Percentiles rank a stretch among this genome's conserved stretches.
phyloP scores from a whole-genome alignment of 2,329 filamentous ascomycete species.

The Colletotrichum cordylinicola region DNA sequence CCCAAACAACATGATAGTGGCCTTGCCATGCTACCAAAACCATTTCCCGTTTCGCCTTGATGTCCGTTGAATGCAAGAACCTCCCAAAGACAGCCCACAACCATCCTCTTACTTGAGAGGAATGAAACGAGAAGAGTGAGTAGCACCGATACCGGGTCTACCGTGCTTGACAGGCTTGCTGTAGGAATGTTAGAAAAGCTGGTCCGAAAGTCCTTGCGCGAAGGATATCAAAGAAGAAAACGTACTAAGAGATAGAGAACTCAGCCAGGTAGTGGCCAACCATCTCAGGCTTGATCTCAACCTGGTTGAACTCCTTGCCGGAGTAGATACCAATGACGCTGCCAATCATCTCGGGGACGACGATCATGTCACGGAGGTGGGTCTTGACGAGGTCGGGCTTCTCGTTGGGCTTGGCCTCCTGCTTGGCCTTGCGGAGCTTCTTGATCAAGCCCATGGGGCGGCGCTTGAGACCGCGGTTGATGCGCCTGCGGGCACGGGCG shows the following conservation, averaged over 20 bases:
- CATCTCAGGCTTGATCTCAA: slow-evolving; percentile 99
- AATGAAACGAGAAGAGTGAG: slow-evolving; percentile 99
- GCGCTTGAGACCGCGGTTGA: slow-evolving; percentile 99
- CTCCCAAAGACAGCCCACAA: slow-evolving; percentile 48
- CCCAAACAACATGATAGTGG: slow-evolving; percentile 26
- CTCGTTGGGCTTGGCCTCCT: slow-evolving; percentile 99
- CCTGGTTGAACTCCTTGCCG: slow-evolving; percentile 99
- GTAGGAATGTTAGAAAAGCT: slow-evolving; percentile 53
- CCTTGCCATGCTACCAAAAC: slow-evolving; percentile 54
- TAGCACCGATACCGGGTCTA: slow-evolving; percentile 99
- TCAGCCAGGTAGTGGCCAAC: slow-evolving; percentile 99
- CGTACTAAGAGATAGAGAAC: slow-evolving; percentile 99
- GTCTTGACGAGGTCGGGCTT: slow-evolving; percentile 99
- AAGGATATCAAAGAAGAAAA: slow-evolving; percentile 45
- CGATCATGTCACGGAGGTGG: slow-evolving; percentile 99
- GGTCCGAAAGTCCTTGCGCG: background rate
- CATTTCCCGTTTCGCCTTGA: slow-evolving; percentile 63
- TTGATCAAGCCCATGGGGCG: slow-evolving; percentile 99
- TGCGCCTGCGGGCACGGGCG: slow-evolving; percentile 96
- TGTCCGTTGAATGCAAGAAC: slow-evolving; percentile 64
- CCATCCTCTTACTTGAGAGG: slow-evolving; percentile 93
- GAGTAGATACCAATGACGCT: slow-evolving; percentile 99
- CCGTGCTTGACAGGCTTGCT: slow-evolving; percentile 99
- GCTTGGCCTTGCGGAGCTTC: slow-evolving; percentile 99
- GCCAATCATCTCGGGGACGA: slow-evolving; percentile 99